phyloP scores from a whole-genome alignment of 192 early-diverging fungal species.

The Polychytrium aggregatum region DNA sequence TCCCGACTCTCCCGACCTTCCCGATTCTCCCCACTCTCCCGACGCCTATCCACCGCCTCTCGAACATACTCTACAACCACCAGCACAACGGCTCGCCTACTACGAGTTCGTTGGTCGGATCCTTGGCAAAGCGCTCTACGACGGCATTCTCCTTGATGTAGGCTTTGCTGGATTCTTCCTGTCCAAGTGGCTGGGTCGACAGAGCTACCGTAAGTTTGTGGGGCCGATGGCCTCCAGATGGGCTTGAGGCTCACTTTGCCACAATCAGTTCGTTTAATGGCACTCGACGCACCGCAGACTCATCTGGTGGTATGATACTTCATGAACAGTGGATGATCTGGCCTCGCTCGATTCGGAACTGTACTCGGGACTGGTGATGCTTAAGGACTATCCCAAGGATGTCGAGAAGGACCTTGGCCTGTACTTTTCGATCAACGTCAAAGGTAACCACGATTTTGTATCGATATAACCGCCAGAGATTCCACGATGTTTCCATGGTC shows the following conservation, averaged over 20 bases:
- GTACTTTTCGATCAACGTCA: slow-evolving; percentile 31
- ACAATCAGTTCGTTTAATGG: no score
- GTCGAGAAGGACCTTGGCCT: slow-evolving; percentile 34
- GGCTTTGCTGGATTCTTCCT: slow-evolving; percentile 42
- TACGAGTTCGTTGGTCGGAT: slow-evolving; percentile 44
- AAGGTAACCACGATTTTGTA: no score
- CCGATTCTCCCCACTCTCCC: no score
- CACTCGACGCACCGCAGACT: no score
- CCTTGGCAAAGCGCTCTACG: slow-evolving; percentile 45
- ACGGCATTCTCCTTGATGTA: slow-evolving; percentile 37
- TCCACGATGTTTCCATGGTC: no score
- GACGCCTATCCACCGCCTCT: no score
- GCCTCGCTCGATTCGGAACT: slow-evolving; percentile 33
- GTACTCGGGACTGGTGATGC: slow-evolving; percentile 33
- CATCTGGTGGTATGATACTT: background rate
- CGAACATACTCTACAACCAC: no score
- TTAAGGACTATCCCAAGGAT: slow-evolving; percentile 33
- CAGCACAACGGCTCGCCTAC: no score
- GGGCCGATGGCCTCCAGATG: no score
- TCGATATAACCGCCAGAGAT: no score
- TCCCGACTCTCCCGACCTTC: no score
- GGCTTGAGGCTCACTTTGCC: no score
- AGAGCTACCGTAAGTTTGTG: slow-evolving; percentile 42
- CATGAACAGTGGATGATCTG: slow-evolving; percentile 26
- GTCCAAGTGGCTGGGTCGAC: slow-evolving; percentile 32